Evolutionary conservation across 192 early-diverging fungal species (phyloP).

Genomic region (Backusella psychrophila): DNA sequence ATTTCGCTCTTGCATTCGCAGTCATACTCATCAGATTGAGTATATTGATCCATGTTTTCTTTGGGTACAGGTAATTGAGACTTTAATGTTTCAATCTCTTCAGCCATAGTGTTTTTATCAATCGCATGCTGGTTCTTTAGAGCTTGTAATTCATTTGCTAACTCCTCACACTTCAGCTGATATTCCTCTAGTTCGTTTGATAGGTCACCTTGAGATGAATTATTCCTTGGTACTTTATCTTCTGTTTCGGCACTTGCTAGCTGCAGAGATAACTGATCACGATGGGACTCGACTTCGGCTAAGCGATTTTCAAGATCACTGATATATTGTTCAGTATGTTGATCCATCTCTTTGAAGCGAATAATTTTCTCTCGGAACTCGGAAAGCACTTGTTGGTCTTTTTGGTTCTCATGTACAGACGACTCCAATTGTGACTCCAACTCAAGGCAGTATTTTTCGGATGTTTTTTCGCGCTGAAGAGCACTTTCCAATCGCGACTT

Average conservation of each 20-base stretch:
- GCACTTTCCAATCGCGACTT: slow-evolving; percentile 37
- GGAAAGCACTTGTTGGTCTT: slow-evolving; percentile 30
- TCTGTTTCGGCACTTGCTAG: neutral
- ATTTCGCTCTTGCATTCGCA: neutral
- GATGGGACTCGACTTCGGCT: slow-evolving; percentile 11
- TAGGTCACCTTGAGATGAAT: neutral
- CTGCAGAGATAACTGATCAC: neutral
- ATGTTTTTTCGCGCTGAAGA: slow-evolving; percentile 39
- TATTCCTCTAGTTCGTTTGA: neutral
- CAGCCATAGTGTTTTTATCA: neutral
- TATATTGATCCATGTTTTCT: neutral
- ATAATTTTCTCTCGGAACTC: slow-evolving; percentile 39
- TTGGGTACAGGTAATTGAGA: neutral
- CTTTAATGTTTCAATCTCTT: neutral
- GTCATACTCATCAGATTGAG: neutral
- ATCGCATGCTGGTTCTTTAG: neutral
- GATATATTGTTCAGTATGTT: slow-evolving; percentile 41
- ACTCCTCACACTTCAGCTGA: neutral
- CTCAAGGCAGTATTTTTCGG: slow-evolving; percentile 42
- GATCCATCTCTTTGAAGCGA: slow-evolving; percentile 51
- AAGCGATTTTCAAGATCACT: slow-evolving; percentile 32
- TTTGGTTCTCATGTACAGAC: slow-evolving; percentile 21
- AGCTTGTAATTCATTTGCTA: neutral
- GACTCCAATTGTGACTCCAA: slow-evolving; percentile 32
- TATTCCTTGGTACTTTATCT: neutral